Base-by-base conservation (phyloP, 1,139 yeast species). In the Kurtzmaniella quercitrusa region DNA sequence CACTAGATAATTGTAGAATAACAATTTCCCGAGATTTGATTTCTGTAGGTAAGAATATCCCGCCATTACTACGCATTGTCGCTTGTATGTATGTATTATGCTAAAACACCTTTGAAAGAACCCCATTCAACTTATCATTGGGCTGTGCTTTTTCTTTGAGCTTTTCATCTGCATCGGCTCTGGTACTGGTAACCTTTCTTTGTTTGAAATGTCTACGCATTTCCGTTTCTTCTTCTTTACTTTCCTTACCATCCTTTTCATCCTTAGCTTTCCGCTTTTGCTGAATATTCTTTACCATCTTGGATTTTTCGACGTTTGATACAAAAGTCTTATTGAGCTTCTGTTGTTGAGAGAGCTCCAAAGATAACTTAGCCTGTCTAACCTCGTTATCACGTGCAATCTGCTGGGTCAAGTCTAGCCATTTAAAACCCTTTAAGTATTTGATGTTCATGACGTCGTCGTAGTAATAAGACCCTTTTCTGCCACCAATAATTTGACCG, bases 331-430 rank as follows among this genome's bases (percentile, higher is more conserved):
- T 88, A 65, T 89, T 91, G 62, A 91, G 76, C 54, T 87, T 84
- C 47, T 83, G 85, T 42, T 95, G 96, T 61, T 88, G 96, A 1
- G 95, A 79, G 38, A 93, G 78, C 61, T 94, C 98, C 49, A 94
- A 77, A 43, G 91, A 82, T 56, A 93, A 71, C 64, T 88, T 88
- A 43, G 93, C 82, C 57, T 88, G 95, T 64, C 96, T 80, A 36
- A 85, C 75, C 60, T 91, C 97, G 51, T 86, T 84, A 63, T 93
- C 98, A 55, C 80, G 80, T 5, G 96, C 91, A 51, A 93, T 87
- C 59, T 93, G 97, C 59, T 87, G 96, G 1, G 98, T 89, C 57
- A 93, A 72, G 55, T 94, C 95, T 46, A 84, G 74, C 99, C 99
- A 93, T 58, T 94, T 93, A 74, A 91, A 94, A 5, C 93, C 89